Evolutionary conservation across 1,284 basidiomycete genomes (phyloP), one percentile per base, ranked within the genome.

Genomic region (Austroboletus sp.): DNA sequence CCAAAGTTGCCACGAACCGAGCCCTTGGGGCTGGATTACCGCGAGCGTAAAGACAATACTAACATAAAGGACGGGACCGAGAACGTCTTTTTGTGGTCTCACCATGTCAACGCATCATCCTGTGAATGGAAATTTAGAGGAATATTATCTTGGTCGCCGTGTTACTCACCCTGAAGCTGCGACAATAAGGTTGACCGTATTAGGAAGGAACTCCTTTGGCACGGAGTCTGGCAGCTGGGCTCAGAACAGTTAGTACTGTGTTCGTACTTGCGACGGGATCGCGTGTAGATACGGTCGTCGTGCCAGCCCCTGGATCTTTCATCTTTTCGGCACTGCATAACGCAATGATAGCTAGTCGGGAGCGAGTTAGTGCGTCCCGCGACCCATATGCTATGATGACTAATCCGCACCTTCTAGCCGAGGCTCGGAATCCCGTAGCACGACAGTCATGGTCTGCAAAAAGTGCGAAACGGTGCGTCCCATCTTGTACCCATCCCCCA

Each of bases 401-500:
- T 53, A 58, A 62, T 51, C 31, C 6, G 13, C 7, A 15, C 12
- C 8, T 32, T n/a, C n/a, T n/a, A n/a, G 3, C 41, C 12, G n/a
- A 13, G n/a, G 31, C 38, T 39, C 23, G 19, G 15, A 38, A 39
- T 29, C n/a, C 53, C 43, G 42, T 36, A 16, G 40, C 40, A 46
- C 54, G 36, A 57, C 42, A 13, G 31, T 25, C 47, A 87, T 88
- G 85, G 85, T 88, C 53, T 88, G 85, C 70, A 73, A 71, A 64
- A 80, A 78, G 66, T 88, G 85, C 66, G 85, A 87, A 69, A 70
- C 74, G 66, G 85, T 78, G 49, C 44, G 72, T 39, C 2, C 21
- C 58, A 6, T 12, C 57, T 5, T 9, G 7, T 6, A 4, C 23
- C 3, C 57, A 46, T 44, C 27, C 45, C 40, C 37, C 37, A 26